Base-by-base conservation (phyloP, 1,139 yeast genomes). In the Hansenula lynferdii region DNA sequence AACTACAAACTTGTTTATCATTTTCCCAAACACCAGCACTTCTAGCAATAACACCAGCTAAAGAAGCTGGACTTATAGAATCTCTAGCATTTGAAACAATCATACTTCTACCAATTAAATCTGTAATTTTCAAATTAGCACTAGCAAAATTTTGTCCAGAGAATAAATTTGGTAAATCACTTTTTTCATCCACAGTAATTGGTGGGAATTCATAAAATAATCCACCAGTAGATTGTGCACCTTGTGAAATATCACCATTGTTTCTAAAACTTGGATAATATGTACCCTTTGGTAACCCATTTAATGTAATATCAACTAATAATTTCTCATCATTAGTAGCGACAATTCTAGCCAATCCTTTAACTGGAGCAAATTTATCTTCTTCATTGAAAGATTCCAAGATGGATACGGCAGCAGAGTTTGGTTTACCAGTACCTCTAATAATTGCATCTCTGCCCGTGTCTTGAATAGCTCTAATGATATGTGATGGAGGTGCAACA, bases 21-120 rank as follows among this genome's bases (percentile, higher is more conserved):
- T 92, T 92, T 56, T 92, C 96, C 97, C 97, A 92, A 15, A 80
- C 85, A 11, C 98, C 98, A 2, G 98, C 97, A 53, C 95, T 84
- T 56, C 97, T 75, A 3, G 97, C 97, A 58, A 92, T 78, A 22
- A 92, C 95, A 19, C 97, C 97, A 36, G 77, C 85, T 36, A 80
- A 67, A 6, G 81, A 74, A 40, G 69, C 73, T 5, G 31, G 66
- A 27, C 53, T 44, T 12, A 57, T 56, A 33, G 64, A 57, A 28
- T 68, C 67, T 35, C 65, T 59, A 18, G 62, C 59, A 22, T 63
- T 60, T 17, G 80, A 71, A 36, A 90, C 74, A 2, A 84, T 79
- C 39, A 92, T 68, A 20, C 92, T 77, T 45, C 97, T 70, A 11
- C 97, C 97, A 49, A 90, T 85, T 37, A 89, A 62, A 29, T 82